Conservation (phyloP, 116 monocot species). For the Papilionanthe hybrid region DNA sequence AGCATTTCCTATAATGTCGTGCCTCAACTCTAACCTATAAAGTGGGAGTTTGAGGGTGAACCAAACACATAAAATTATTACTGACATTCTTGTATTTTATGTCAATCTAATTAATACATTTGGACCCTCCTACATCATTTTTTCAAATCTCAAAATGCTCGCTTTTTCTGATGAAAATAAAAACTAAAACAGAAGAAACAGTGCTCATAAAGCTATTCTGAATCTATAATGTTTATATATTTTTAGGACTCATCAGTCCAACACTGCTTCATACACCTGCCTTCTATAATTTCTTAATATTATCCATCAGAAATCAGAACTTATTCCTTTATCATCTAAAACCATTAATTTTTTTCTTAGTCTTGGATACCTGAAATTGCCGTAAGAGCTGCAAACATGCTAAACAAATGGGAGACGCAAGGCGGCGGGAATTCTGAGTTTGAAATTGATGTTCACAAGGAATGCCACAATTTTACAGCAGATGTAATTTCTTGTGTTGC, state of each 20-base stretch:
- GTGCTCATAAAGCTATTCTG: background rate
- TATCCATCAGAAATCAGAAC: background rate
- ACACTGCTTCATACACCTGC: background rate
- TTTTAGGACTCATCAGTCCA: too few species aligned
- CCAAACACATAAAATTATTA: too few species aligned
- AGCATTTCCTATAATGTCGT: too few species aligned
- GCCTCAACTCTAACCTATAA: too few species aligned
- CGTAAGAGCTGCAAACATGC: slow-evolving; percentile 28
- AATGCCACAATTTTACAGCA: slow-evolving; percentile 52
- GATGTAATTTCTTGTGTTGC: slow-evolving; percentile 71
- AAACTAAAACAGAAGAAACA: background rate
- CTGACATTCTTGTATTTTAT: too few species aligned
- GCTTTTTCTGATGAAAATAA: background rate
- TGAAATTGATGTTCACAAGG: slow-evolving; percentile 67
- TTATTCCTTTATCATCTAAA: slow-evolving; percentile 3
- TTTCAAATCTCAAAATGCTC: background rate
- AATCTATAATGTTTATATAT: background rate
- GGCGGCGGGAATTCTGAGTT: slow-evolving; percentile 30
- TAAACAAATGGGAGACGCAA: slow-evolving; percentile 52
- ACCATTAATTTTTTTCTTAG: slow-evolving; percentile 16
- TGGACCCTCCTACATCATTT: too few species aligned
- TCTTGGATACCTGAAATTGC: slow-evolving; percentile 68
- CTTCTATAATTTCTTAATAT: background rate
- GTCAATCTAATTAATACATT: too few species aligned
- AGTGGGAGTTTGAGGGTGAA: too few species aligned